Conservation (phyloP, 2,329 filamentous ascomycete species). For the Exophiala sideris region DNA sequence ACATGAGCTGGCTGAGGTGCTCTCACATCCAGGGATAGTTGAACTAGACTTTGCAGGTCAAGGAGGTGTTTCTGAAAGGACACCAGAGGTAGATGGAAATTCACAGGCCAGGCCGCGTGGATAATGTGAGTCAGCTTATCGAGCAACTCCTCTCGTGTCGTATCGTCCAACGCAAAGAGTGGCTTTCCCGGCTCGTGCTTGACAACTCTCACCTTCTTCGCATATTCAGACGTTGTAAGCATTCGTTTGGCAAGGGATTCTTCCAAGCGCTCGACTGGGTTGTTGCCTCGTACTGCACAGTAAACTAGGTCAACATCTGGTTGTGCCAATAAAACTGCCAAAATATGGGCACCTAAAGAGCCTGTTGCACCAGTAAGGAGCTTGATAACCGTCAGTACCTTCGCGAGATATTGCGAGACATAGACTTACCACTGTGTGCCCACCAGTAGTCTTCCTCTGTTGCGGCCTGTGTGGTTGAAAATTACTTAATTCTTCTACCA, state of each 20-base stretch:
- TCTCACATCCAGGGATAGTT: conserved; percentile 41
- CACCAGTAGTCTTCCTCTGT: too few species aligned
- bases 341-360: conserved; percentile 10
- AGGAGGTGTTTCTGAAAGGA: conserved; percentile 53
- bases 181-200: too few species aligned
- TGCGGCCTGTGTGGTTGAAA: neutral
- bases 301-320: conserved; percentile 4
- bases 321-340: neutral
- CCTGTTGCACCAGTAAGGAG: conserved; percentile 9
- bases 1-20: conserved; percentile 32
- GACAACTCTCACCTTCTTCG: too few species aligned
- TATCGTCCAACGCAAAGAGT: neutral
- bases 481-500: conserved; percentile 1
- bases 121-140: conserved; percentile 49
- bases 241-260: conserved; percentile 1
- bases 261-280: neutral
- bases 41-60: conserved; percentile 48
- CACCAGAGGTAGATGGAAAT: conserved; percentile 56
- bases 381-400: neutral
- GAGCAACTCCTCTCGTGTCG: neutral
- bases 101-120: conserved; percentile 66
- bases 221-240: neutral
- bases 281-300: conserved; percentile 4
- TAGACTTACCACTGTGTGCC: too few species aligned
- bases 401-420: too few species aligned